phyloP scores from a whole-genome alignment of 148 eudicot genomes.

The Fallopia convolvulus region DNA sequence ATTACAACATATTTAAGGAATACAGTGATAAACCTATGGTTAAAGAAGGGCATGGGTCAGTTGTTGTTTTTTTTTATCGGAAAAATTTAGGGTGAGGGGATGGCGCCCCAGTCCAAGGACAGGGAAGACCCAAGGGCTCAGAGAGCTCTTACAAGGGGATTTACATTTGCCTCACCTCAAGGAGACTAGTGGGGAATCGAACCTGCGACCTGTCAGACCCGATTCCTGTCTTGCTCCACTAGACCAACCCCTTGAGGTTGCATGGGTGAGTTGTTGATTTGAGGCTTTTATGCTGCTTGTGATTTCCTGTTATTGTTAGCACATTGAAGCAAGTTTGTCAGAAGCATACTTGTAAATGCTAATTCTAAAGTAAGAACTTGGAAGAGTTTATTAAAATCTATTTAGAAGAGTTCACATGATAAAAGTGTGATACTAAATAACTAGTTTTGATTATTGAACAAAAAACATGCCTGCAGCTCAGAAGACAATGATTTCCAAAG shows the following conservation, averaged over 20 bases:
- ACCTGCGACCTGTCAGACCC: too few species aligned
- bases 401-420: background rate
- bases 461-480: slow-evolving; percentile 60
- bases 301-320: slow-evolving; percentile 37
- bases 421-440: background rate
- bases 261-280: slow-evolving; percentile 28
- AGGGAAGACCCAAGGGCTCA: too few species aligned
- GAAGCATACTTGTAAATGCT: background rate
- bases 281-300: slow-evolving; percentile 36
- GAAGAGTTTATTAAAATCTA: background rate
- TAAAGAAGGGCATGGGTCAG: slow-evolving; percentile 27
- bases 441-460: background rate
- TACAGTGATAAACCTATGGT: slow-evolving; percentile 36
- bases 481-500: slow-evolving; percentile 38
- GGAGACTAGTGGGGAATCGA: too few species aligned
- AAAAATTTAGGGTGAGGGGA: too few species aligned
- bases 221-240: too few species aligned
- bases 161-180: too few species aligned
- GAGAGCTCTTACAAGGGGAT: too few species aligned
- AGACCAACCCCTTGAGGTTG: too few species aligned
- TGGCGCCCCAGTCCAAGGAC: too few species aligned
- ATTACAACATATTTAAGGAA: slow-evolving; percentile 11
- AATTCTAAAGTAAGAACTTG: background rate
- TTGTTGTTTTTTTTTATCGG: too few species aligned
- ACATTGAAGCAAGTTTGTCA: background rate